Percentiles rank a stretch among this genome's conserved stretches.
Conservation (phyloP, 805 yeast species). For the Lachancea nothofagi region DNA sequence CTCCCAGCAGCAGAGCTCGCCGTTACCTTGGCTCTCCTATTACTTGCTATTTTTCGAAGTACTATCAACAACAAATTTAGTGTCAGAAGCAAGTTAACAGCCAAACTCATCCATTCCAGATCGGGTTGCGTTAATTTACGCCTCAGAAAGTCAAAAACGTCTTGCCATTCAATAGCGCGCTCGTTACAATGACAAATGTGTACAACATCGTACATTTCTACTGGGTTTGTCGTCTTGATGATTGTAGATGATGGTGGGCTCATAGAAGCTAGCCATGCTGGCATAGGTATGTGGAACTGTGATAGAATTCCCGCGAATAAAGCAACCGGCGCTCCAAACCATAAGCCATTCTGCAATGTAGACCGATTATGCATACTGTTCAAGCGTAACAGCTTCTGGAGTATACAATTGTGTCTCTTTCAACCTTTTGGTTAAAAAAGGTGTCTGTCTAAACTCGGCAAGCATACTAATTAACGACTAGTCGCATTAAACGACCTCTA, state of each 20-base stretch:
- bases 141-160: slow-evolving; percentile 5
- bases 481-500: neutral
- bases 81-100: neutral
- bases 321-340: slow-evolving; percentile 8
- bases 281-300: neutral
- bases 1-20: neutral
- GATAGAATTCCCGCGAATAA: slow-evolving; percentile 4
- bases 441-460: neutral
- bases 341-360: neutral
- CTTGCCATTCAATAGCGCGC: slow-evolving; percentile 4
- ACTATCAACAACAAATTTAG: neutral
- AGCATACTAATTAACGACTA: neutral
- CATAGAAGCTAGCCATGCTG: slow-evolving; percentile 1
- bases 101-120: slow-evolving; percentile 2
- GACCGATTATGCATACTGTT: slow-evolving; percentile 4
- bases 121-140: neutral
- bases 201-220: slow-evolving; percentile 1
- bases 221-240: neutral
- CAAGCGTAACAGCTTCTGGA: neutral
- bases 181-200: slow-evolving; percentile 4
- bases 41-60: neutral
- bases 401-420: neutral
- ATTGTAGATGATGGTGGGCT: neutral
- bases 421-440: neutral
- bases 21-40: neutral